Conservation (phyloP, 331 rosid species). For the Quercus phellos region DNA sequence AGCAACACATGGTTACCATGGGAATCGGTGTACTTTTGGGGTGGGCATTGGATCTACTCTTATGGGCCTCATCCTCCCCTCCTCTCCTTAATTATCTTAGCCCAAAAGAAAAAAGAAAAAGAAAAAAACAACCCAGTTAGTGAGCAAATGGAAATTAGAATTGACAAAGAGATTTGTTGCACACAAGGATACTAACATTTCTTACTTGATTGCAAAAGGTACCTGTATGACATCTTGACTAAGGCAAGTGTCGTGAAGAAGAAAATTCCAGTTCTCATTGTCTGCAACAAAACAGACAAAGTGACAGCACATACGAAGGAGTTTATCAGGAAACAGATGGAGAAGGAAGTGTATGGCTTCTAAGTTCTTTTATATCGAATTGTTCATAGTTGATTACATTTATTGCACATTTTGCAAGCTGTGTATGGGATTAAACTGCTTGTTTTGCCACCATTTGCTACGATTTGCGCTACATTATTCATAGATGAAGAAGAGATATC, state of each 20-base stretch:
- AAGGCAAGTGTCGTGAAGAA: conserved; percentile 83
- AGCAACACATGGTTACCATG: not conserved
- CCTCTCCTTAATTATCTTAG: too few species aligned
- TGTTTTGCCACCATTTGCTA: not conserved
- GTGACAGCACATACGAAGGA: conserved; percentile 94
- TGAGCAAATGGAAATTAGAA: conserved; percentile 8
- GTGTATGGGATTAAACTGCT: conserved; percentile 1
- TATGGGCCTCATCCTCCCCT: too few species aligned
- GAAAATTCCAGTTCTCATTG: conserved; percentile 78
- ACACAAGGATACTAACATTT: conserved; percentile 10
- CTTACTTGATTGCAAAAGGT: conserved; percentile 37
- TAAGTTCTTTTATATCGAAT: not conserved
- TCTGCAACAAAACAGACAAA: conserved; percentile 91
- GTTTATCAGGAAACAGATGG: conserved; percentile 75
- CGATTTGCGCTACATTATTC: not conserved
- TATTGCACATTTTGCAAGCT: not conserved
- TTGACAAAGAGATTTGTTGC: not conserved
- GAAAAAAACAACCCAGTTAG: not conserved
- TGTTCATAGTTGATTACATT: conserved; percentile 7
- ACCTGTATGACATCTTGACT: conserved; percentile 77
- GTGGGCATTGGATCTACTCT: too few species aligned
- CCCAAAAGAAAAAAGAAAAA: too few species aligned
- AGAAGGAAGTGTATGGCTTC: conserved; percentile 81
- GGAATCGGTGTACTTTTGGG: too few species aligned
- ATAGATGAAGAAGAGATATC: not conserved